Conservation (phyloP, 495 filamentous ascomycete species). For the Peziza echinospora region DNA sequence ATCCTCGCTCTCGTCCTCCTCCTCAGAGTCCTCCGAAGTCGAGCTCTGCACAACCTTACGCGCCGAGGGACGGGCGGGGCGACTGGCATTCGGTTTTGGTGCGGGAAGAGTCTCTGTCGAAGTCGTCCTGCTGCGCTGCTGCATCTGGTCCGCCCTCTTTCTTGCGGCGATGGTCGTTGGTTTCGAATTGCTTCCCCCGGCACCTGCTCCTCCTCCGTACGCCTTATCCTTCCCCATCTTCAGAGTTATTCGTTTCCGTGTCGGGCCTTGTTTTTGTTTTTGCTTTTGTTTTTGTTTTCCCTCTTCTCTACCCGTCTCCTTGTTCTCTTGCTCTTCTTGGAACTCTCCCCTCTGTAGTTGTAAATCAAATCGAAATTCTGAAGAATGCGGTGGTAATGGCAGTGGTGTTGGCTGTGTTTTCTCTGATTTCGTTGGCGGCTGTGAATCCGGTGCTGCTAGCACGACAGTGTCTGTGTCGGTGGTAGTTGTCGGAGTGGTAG, state of each 20-base stretch:
- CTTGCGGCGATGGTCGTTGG: background rate
- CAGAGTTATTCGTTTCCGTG: background rate
- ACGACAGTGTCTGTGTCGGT: too few species aligned
- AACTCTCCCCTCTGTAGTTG: too few species aligned
- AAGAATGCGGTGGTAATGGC: too few species aligned
- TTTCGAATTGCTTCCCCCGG: background rate
- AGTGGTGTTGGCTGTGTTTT: too few species aligned
- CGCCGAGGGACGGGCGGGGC: background rate
- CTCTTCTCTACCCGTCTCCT: too few species aligned
- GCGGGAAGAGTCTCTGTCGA: conserved; percentile 31
- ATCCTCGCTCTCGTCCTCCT: conserved; percentile 25
- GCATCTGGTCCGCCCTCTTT: background rate
- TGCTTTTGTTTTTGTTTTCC: too few species aligned
- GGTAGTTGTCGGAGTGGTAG: too few species aligned
- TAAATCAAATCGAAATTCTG: too few species aligned
- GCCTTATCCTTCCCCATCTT: background rate
- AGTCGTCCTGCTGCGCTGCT: conserved; percentile 37
- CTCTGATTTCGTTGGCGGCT: too few species aligned
- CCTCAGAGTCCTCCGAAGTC: conserved; percentile 5
- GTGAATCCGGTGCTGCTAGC: too few species aligned
- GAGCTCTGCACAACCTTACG: background rate
- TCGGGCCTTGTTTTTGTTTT: too few species aligned
- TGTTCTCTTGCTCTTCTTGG: too few species aligned
- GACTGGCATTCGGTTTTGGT: conserved; percentile 25
- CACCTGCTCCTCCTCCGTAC: background rate